Percentiles rank a stretch among this genome's conserved stretches.
These are phyloP conservation scores for Kwoniella shandongensis DNA, from an alignment of 768 basidiomycete genomes.

Conservation along the genomic window DNA sequence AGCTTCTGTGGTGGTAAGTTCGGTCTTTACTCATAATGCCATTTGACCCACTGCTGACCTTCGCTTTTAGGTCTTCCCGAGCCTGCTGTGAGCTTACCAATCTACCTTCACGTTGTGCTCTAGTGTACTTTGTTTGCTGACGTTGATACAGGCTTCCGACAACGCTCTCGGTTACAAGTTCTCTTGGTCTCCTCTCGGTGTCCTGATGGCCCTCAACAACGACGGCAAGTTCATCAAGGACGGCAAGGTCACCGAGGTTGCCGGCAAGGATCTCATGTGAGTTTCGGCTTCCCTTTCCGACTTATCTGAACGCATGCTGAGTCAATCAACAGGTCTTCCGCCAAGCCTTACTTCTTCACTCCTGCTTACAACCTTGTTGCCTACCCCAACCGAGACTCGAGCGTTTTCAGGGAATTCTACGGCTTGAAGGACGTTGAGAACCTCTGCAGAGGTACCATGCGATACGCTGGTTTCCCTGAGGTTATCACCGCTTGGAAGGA, in stretches of 20 bases:
- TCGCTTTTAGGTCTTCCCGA: constrained; percentile 64
- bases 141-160: constrained; percentile 70
- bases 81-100: constrained; percentile 28
- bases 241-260: constrained; percentile 66
- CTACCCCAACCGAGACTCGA: constrained; percentile 94
- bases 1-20: constrained; percentile 83
- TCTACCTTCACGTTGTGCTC: too few species aligned
- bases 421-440: constrained; percentile 91
- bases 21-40: too few species aligned
- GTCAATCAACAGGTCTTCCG: constrained; percentile 57
- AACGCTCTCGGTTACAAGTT: constrained; percentile 99
- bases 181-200: constrained; percentile 96
- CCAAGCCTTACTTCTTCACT: constrained; percentile 90
- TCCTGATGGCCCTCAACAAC: constrained; percentile 91
- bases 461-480: constrained; percentile 88
- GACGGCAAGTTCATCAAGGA: constrained; percentile 73
- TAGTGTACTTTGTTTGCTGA: neutral
- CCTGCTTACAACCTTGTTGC: constrained; percentile 95
- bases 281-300: constrained; percentile 2
- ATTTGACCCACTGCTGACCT: neutral
- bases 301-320: constrained; percentile 13
- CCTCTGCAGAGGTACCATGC: constrained; percentile 84
- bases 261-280: constrained; percentile 81
- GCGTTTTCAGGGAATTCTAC: constrained; percentile 87
- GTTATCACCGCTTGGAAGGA: constrained; percentile 85